These are phyloP conservation scores for Clonostachys rhizophaga DNA, from an alignment of 2,329 filamentous ascomycete species.

Conservation along the genomic window DNA sequence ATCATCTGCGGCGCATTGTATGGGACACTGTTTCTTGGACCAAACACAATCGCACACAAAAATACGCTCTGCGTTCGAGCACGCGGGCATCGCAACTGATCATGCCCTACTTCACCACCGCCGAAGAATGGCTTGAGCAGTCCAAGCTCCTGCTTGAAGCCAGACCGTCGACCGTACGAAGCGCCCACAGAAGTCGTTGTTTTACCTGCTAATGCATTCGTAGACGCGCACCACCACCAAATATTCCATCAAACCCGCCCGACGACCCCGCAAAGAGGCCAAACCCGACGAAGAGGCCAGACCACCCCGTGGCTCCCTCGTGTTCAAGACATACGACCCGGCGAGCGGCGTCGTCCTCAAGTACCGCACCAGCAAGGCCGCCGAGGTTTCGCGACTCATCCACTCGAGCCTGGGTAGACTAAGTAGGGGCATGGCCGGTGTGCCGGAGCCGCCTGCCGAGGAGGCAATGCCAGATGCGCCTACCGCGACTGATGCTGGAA, in stretches of 20 bases:
- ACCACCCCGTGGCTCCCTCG: slow-evolving; percentile 64
- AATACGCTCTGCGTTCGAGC: no score
- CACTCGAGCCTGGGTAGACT: slow-evolving; percentile 66
- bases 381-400: slow-evolving; percentile 82
- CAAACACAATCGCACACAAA: no score
- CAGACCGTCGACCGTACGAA: slow-evolving; percentile 72
- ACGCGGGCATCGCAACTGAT: neutral
- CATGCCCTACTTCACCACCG: slow-evolving; percentile 81
- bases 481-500: slow-evolving; percentile 7
- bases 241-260: slow-evolving; percentile 65
- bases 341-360: slow-evolving; percentile 77
- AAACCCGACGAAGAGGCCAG: slow-evolving; percentile 25
- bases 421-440: slow-evolving; percentile 62
- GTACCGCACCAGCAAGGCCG: slow-evolving; percentile 86
- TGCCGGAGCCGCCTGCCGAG: slow-evolving; percentile 36
- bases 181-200: neutral
- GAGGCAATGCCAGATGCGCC: slow-evolving; percentile 35
- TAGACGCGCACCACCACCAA: slow-evolving; percentile 90
- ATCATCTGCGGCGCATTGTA: no score
- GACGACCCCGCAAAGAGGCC: slow-evolving; percentile 9
- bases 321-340: slow-evolving; percentile 87
- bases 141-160: slow-evolving; percentile 83
- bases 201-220: slow-evolving; percentile 3
- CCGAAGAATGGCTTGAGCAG: slow-evolving; percentile 88
- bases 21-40: no score